Percentiles rank a stretch among this genome's conserved stretches.
These are phyloP conservation scores for Boletus pseudopeckii DNA, from an alignment of 768 basidiomycete genomes.

Conservation along the genomic window DNA sequence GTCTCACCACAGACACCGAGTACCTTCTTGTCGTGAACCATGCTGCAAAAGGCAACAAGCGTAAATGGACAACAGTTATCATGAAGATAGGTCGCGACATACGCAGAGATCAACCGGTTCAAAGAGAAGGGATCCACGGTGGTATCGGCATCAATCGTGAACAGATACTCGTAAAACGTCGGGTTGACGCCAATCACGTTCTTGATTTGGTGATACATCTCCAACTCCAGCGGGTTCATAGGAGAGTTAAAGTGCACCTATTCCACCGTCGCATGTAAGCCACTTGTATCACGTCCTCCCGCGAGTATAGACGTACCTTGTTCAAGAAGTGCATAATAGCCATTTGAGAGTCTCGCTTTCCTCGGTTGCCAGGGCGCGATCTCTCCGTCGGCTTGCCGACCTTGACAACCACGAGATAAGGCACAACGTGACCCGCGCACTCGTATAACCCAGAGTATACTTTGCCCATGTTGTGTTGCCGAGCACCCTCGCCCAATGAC, in stretches of 20 bases:
- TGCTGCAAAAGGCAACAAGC: constrained; percentile 44
- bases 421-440: constrained; percentile 90
- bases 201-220: constrained; percentile 99
- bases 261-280: background rate
- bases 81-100: constrained; percentile 34
- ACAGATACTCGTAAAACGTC: constrained; percentile 94
- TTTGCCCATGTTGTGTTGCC: constrained; percentile 98
- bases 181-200: constrained; percentile 99
- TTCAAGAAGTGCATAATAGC: constrained; percentile 96
- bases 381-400: constrained; percentile 94
- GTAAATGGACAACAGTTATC: background rate
- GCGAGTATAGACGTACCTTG: constrained; percentile 51
- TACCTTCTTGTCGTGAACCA: constrained; percentile 95
- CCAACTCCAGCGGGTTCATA: constrained; percentile 95
- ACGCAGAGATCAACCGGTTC: constrained; percentile 92
- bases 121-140: constrained; percentile 84
- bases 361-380: constrained; percentile 91
- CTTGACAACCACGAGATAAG: constrained; percentile 90
- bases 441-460: constrained; percentile 96
- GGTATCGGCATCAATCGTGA: constrained; percentile 94
- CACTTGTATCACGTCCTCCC: too few species aligned
- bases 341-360: constrained; percentile 98
- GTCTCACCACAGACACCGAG: constrained; percentile 97
- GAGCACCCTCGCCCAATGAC: constrained; percentile 89
- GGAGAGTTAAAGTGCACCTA: constrained; percentile 95